phyloP scores from a whole-genome alignment of 2,329 filamentous ascomycete species.

The Orbilia quercus region DNA sequence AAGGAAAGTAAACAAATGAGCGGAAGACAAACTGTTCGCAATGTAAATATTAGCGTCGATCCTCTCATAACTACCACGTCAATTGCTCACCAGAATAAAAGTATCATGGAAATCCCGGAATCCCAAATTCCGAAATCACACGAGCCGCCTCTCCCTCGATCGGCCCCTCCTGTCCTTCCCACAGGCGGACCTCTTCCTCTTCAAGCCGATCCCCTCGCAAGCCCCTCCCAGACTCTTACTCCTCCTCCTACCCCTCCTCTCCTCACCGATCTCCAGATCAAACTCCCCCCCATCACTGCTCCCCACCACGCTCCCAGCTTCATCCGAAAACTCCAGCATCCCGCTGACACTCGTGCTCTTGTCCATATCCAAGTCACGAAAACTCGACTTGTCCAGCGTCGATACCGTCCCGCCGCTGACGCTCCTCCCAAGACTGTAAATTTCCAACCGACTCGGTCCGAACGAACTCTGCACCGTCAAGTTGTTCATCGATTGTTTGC shows the following conservation, averaged over 20 bases:
- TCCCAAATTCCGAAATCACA: not conserved
- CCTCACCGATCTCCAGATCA: conserved; percentile 18
- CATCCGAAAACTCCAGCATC: conserved; percentile 29
- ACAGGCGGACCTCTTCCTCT: conserved; percentile 32
- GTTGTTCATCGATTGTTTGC: conserved; percentile 39
- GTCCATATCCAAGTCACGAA: conserved; percentile 36
- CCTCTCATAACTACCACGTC: not conserved
- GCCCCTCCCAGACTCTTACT: conserved; percentile 1
- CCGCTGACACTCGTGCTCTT: conserved; percentile 27
- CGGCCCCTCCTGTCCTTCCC: conserved; percentile 26
- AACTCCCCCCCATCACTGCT: conserved; percentile 39
- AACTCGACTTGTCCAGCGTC: conserved; percentile 46
- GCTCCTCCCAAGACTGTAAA: conserved; percentile 18
- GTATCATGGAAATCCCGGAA: not conserved
- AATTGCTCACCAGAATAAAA: not conserved
- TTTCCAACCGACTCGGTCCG: conserved; percentile 16
- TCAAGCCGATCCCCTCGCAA: not conserved
- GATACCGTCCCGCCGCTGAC: conserved; percentile 39
- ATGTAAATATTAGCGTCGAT: too few species aligned
- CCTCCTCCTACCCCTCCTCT: conserved; percentile 12
- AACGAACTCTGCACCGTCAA: conserved; percentile 18
- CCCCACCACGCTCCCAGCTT: conserved; percentile 1
- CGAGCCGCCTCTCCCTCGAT: conserved; percentile 30
- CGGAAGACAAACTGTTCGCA: too few species aligned
- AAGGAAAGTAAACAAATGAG: too few species aligned